phyloP scores from a whole-genome alignment of 768 basidiomycete species.

The Tulasnella sp. region DNA sequence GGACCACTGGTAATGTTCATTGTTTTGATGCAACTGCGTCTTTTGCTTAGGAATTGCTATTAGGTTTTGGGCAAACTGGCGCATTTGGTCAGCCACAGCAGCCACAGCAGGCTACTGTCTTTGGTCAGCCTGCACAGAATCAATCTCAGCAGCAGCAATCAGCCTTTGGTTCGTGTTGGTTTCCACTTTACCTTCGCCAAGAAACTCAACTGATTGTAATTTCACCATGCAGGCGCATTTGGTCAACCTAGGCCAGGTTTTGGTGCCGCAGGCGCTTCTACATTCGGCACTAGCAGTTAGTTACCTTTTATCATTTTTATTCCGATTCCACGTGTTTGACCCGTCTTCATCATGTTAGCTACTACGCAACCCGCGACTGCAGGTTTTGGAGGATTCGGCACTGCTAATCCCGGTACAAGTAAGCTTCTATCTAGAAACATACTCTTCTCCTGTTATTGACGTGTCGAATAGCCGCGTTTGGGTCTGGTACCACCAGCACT shows the following conservation, averaged over 20 bases:
- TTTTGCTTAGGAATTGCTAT: slow-evolving; percentile 11
- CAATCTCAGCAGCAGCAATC: slow-evolving; percentile 13
- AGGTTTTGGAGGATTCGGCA: slow-evolving; percentile 49
- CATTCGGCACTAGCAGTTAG: slow-evolving; percentile 21
- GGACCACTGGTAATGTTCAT: background rate
- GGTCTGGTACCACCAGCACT: slow-evolving; percentile 32
- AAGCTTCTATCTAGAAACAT: too few species aligned
- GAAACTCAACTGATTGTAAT: slow-evolving; percentile 11
- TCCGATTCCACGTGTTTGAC: background rate
- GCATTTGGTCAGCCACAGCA: slow-evolving; percentile 41
- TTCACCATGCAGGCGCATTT: slow-evolving; percentile 23
- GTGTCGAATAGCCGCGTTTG: slow-evolving; percentile 16
- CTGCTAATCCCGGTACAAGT: slow-evolving; percentile 39
- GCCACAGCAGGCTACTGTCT: slow-evolving; percentile 32
- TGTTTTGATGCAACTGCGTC: background rate
- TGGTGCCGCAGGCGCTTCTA: slow-evolving; percentile 35
- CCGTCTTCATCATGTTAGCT: background rate
- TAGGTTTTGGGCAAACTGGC: slow-evolving; percentile 58
- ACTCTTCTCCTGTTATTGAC: slow-evolving; percentile 12
- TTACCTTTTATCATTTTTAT: background rate
- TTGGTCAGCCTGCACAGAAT: slow-evolving; percentile 56
- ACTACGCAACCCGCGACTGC: slow-evolving; percentile 17
- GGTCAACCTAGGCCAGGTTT: slow-evolving; percentile 55
- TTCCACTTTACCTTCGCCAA: background rate
- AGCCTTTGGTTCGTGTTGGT: slow-evolving; percentile 16